Evolutionary conservation across 371 early-diverging fungal species (phyloP), one percentile per base, ranked within the genome.

Genomic region (Rhizopus arrhizus): DNA sequence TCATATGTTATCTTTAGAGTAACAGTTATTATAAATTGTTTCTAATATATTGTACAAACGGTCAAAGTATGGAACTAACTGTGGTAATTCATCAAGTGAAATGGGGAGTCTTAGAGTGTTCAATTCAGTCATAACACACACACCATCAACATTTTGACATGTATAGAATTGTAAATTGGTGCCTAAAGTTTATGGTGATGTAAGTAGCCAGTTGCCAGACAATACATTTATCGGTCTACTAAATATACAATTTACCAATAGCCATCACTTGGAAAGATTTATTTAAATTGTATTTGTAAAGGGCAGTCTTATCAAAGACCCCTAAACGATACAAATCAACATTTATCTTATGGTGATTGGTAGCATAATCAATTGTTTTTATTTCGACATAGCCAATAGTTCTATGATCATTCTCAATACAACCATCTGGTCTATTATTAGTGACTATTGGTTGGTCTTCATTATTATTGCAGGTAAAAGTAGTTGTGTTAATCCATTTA

Each of bases 111-210:
- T 42, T 36, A 52, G 16, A 59, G 22, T 51, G 35, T 59, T 5
- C 59, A 59, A 59, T 53, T 59, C 59, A 59, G 53, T 45, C 59
- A 59, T 59, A 22, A 53, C 9, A 53, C 41, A 53, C n/a, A 59
- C 53, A 12, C 53, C 53, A 46, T 53, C 53, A 52, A 53, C 55
- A 45, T 42, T 50, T 47, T 62, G 35, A 62, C 53, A 45, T 15
- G 16, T 43, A 46, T 56, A 55, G 16, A 55, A 62, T 29, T 56
- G 38, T 12, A 51, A 12, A 33, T 56, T 62, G n/a, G 62, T 56
- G 35, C 56, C 62, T 62, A 56, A 49, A 55, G 53, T 53, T 55
- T 55, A 55, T 54, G 28, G 16, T 58, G 57, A 47, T 47, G 58
- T 58, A 13, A 49, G 48, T 58, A 49, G 22, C 41, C 42, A 54